phyloP scores from a whole-genome alignment of 2,329 filamentous ascomycete species.

The Sclerotinia subarctica region DNA sequence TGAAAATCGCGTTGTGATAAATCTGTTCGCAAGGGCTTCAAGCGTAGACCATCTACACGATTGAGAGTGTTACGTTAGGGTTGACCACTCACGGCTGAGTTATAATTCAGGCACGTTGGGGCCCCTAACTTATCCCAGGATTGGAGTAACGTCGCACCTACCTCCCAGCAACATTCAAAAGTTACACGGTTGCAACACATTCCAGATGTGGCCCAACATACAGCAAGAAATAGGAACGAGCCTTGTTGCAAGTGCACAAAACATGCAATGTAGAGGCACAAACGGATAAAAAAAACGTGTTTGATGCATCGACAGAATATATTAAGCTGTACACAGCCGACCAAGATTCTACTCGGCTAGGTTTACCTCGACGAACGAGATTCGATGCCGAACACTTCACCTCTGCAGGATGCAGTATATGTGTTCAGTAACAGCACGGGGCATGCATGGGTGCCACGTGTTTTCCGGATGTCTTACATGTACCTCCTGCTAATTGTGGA shows the following conservation, averaged over 20 bases:
- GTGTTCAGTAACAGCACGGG: not conserved
- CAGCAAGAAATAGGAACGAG: not conserved
- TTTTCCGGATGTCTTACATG: conserved; percentile 16
- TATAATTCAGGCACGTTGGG: not conserved
- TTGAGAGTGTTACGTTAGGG: not conserved
- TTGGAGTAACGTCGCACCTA: not conserved
- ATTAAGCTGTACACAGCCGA: not conserved
- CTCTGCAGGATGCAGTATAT: not conserved
- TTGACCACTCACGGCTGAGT: not conserved
- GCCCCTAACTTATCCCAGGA: not conserved
- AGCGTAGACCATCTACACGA: not conserved
- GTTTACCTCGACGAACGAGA: not conserved
- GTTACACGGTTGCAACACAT: not conserved
- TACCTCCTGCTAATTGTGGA: not conserved
- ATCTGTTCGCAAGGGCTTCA: not conserved
- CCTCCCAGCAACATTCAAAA: too few relatives aligned
- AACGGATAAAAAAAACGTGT: not conserved
- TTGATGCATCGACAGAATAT: not conserved
- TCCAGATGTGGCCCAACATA: not conserved
- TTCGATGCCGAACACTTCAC: not conserved
- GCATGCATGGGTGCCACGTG: conserved; percentile 14
- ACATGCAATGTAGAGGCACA: not conserved
- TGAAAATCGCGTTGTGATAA: not conserved
- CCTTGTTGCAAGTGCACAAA: not conserved
- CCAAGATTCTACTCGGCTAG: not conserved